Evolutionary conservation across 805 yeast genomes (phyloP).

Genomic region (Candida arabinofermentans): DNA sequence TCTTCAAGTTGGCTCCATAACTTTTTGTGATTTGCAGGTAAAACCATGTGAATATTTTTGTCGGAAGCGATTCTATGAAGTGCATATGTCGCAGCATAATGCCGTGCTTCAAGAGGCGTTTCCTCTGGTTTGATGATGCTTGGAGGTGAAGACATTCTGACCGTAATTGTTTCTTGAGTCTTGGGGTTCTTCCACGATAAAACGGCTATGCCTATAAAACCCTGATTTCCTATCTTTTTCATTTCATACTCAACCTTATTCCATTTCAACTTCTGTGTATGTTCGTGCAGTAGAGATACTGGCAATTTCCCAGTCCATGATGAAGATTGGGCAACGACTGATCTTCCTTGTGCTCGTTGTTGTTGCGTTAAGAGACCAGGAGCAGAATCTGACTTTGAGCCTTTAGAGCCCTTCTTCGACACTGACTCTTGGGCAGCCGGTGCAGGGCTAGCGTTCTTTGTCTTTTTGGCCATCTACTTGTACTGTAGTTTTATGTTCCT

Average conservation of each 20-base stretch:
- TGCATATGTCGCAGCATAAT: conserved; percentile 85
- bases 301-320: conserved; percentile 97
- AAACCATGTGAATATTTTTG: conserved; percentile 80
- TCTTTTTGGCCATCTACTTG: not conserved
- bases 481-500: no score
- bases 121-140: conserved; percentile 60
- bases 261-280: conserved; percentile 88
- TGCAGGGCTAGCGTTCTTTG: not conserved
- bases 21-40: conserved; percentile 77
- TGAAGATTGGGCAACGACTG: conserved; percentile 58
- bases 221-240: conserved; percentile 39
- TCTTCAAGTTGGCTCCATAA: conserved; percentile 74
- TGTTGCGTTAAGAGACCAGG: conserved; percentile 1
- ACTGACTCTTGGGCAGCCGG: not conserved
- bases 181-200: conserved; percentile 77
- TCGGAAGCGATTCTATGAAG: conserved; percentile 73
- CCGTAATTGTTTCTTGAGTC: conserved; percentile 59
- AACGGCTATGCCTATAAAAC: conserved; percentile 61
- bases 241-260: conserved; percentile 76
- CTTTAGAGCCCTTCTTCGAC: not conserved
- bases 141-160: conserved; percentile 50
- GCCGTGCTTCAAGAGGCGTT: conserved; percentile 86
- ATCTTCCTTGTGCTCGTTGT: conserved; percentile 28
- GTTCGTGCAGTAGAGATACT: conserved; percentile 78
- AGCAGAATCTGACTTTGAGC: not conserved